Conservation (phyloP, 169 alveolate genomes). For the Plasmodium fragile region DNA sequence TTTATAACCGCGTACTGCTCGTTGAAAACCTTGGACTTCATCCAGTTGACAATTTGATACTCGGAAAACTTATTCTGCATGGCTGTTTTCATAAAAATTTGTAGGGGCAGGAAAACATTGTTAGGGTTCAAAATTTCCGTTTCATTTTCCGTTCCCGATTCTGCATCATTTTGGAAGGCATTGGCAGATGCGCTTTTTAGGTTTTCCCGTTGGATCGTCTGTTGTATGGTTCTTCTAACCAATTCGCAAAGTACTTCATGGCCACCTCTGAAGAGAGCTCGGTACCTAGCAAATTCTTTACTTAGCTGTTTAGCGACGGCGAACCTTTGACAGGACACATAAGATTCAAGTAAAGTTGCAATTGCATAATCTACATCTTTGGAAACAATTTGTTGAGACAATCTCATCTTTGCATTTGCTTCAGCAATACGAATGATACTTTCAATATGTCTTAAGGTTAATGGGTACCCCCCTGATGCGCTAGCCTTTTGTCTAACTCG, state of each 20-base stretch:
- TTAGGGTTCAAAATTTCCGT: slow-evolving; percentile 76
- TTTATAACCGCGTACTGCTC: slow-evolving; percentile 78
- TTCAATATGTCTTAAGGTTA: slow-evolving; percentile 97
- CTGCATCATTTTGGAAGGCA: slow-evolving; percentile 77
- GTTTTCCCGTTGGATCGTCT: slow-evolving; percentile 78
- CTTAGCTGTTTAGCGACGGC: slow-evolving; percentile 94
- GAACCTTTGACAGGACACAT: slow-evolving; percentile 95
- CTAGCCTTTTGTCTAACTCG: slow-evolving; percentile 95
- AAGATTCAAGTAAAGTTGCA: slow-evolving; percentile 96
- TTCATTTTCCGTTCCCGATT: slow-evolving; percentile 78
- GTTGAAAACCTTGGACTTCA: slow-evolving; percentile 84
- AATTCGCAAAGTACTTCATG: slow-evolving; percentile 88
- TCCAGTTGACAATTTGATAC: slow-evolving; percentile 85
- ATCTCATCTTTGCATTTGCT: slow-evolving; percentile 97
- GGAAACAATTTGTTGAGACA: slow-evolving; percentile 95
- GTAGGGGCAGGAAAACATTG: slow-evolving; percentile 47
- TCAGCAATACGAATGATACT: slow-evolving; percentile 96
- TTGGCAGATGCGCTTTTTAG: slow-evolving; percentile 77
- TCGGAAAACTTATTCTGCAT: slow-evolving; percentile 83
- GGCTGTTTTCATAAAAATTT: slow-evolving; percentile 81
- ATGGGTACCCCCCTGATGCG: slow-evolving; percentile 97
- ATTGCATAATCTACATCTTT: slow-evolving; percentile 98
- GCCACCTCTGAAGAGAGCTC: slow-evolving; percentile 89
- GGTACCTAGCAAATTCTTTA: slow-evolving; percentile 88
- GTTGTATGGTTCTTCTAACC: slow-evolving; percentile 84